Percentiles rank a stretch among this genome's conserved stretches.
phyloP scores from a whole-genome alignment of 2,329 filamentous ascomycete genomes.

The Paecilomyces sp. region DNA sequence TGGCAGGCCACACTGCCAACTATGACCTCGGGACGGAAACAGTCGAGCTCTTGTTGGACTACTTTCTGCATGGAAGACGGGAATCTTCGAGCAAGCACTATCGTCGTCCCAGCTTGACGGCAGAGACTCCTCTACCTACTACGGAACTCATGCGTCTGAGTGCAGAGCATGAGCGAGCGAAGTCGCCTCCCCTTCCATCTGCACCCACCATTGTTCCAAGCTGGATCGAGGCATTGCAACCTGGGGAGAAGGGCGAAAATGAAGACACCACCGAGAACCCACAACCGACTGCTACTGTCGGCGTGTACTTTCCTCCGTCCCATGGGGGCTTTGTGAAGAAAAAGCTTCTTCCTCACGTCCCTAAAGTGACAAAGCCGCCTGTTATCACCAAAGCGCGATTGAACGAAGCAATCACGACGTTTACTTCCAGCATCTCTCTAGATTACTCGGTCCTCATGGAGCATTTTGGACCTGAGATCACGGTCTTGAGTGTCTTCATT shows the following conservation, averaged over 20 bases:
- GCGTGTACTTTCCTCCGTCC: background rate
- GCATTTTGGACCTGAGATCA: slow-evolving; percentile 11
- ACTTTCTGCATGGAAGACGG: background rate
- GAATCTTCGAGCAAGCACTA: background rate
- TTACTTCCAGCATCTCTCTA: background rate
- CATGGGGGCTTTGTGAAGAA: background rate
- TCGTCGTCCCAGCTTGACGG: background rate
- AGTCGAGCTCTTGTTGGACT: background rate
- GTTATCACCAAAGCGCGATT: background rate
- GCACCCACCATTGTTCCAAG: background rate
- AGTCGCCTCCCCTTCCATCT: background rate
- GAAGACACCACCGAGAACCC: background rate
- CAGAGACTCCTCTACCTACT: background rate
- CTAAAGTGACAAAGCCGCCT: background rate
- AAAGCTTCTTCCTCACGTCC: background rate
- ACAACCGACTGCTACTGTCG: background rate
- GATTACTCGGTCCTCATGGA: slow-evolving; percentile 2
- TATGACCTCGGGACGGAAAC: background rate
- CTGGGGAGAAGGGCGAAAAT: background rate
- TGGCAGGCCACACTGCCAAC: background rate
- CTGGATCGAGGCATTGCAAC: background rate
- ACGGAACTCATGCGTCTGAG: background rate
- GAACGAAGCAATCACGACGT: background rate
- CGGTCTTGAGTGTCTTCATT: slow-evolving; percentile 13
- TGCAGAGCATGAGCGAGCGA: background rate